These are phyloP conservation scores for Pseudogymnoascus sp. DNA, from an alignment of 2,329 filamentous ascomycete species.

Conservation along the genomic window DNA sequence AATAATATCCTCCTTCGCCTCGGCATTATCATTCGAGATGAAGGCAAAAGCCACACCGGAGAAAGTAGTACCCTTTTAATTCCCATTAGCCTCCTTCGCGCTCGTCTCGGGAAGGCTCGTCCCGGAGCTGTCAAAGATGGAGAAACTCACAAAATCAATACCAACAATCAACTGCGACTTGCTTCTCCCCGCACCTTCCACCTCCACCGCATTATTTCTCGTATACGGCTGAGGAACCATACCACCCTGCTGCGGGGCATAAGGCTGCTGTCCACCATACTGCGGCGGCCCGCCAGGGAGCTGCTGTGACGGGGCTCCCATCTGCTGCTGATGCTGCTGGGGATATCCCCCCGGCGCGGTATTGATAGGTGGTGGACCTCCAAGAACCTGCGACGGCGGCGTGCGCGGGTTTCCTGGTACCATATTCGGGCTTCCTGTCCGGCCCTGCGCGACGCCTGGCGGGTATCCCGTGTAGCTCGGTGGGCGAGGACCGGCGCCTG, in stretches of 20 bases:
- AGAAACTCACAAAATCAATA: conserved; percentile 80
- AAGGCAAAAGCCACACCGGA: conserved; percentile 94
- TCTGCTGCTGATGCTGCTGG: conserved; percentile 39
- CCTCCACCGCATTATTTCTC: conserved; percentile 51
- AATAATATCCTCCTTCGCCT: conserved; percentile 97
- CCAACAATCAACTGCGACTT: conserved; percentile 97
- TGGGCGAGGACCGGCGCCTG: conserved; percentile 49
- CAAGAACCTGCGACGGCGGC: conserved; percentile 32
- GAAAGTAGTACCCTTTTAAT: conserved; percentile 84
- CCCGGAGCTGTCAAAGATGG: conserved; percentile 18
- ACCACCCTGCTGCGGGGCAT: conserved; percentile 23
- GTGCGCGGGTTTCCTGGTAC: conserved; percentile 23
- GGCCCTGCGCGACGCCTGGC: conserved; percentile 37
- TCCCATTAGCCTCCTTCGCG: background rate
- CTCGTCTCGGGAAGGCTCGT: background rate
- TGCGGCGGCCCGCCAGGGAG: conserved; percentile 24
- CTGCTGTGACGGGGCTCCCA: conserved; percentile 18
- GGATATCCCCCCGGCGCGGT: conserved; percentile 53
- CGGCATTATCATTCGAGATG: conserved; percentile 86
- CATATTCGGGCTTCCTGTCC: conserved; percentile 36
- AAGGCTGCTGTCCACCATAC: conserved; percentile 22
- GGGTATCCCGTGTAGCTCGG: conserved; percentile 51
- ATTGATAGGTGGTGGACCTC: conserved; percentile 59
- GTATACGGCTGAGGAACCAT: conserved; percentile 24
- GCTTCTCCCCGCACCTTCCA: conserved; percentile 79